Evolutionary conservation across 305 asterid species (phyloP).

Genomic region (Solanum chacoense): DNA sequence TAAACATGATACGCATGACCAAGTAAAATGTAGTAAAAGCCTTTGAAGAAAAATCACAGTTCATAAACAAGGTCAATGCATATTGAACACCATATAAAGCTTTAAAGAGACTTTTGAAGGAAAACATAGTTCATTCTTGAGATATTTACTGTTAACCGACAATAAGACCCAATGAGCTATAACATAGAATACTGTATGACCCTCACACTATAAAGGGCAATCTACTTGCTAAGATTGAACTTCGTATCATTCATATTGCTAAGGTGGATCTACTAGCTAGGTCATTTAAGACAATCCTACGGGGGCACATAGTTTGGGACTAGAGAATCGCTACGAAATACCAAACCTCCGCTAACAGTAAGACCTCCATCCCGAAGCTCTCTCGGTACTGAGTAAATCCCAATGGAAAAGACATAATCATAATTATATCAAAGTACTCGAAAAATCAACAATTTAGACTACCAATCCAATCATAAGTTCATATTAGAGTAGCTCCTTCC

Average conservation of each 20-base stretch:
- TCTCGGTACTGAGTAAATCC: neutral
- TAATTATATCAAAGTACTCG: too few relatives aligned
- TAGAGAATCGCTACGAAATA: neutral
- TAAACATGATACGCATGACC: neutral
- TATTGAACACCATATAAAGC: neutral
- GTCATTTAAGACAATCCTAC: neutral
- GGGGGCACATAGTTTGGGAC: neutral
- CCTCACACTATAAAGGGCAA: neutral
- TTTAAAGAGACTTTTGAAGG: neutral
- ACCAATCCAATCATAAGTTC: neutral
- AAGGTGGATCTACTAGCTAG: neutral
- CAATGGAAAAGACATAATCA: neutral
- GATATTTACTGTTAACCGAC: neutral
- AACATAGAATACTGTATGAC: neutral
- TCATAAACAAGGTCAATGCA: neutral
- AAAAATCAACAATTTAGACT: neutral
- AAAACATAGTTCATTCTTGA: neutral
- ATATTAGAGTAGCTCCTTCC: neutral
- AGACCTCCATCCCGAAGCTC: neutral
- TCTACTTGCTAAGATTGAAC: neutral
- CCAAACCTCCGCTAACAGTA: neutral
- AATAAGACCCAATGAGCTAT: neutral
- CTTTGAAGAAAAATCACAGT: neutral
- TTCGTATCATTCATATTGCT: too few relatives aligned
- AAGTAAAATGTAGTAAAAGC: neutral